Evolutionary conservation across 306 rosid species (phyloP), one percentile per base, ranked within the genome.

Genomic region (Psophocarpus tetragonolobus): DNA sequence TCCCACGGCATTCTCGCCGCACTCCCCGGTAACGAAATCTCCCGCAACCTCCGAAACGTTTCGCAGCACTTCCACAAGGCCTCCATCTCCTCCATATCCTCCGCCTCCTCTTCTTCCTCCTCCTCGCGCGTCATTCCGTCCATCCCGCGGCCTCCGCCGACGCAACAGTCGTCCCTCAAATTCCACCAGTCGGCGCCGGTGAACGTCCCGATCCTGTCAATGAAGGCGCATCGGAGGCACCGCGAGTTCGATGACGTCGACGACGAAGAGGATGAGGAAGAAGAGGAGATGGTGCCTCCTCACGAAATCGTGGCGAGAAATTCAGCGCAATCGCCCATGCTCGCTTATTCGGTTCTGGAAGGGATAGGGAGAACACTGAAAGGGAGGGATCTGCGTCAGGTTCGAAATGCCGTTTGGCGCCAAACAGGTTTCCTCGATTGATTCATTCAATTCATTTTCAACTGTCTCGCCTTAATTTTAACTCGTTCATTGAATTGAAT

Each of bases 361-460:
- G 97, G 97, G 2, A 88, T 64, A 0, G 93, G 97, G 24, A 85
- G 97, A 73, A 88, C 95, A 5, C 76, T 90, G 73, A 90, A 92
- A 57, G 86, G 86, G 23, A 65, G 86, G 60, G 86, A 82, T 29
- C 20, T 89, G 73, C 87, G 93, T 32, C 89, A 68, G 81, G 92
- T 91, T 58, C 85, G 96, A 78, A 86, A 87, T 51, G 93, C 96
- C 0, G 87, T 91, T 56, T 89, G 82, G 86, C 85, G 87, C 50
- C 96, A 76, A 83, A 91, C 90, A 81, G 93, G 96, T 87, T 91
- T 91, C 71, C 83, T 86, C 45, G 96, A 83, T 86, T 91, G 83
- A 89, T 36, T 36, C 15, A 21, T 23, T 35, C 70, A 4, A 85
- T 32, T 1, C 4, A 21, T 36, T 21, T 24, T 54, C 29, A 42